phyloP scores from a whole-genome alignment of 257 asterid species.

The Gentiana straminea region DNA sequence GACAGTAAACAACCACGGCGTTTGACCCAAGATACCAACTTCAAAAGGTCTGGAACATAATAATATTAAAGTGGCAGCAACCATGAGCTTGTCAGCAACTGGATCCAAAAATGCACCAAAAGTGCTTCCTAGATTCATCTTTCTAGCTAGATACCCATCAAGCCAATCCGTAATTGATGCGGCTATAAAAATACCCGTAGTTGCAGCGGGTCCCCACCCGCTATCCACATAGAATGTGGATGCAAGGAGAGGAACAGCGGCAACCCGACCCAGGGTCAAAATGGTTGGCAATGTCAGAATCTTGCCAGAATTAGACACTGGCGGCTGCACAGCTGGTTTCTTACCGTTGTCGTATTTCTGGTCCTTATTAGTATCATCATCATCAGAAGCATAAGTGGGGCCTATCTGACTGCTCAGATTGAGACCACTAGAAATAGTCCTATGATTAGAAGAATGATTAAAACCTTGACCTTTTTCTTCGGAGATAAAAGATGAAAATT shows the following conservation, averaged over 20 bases:
- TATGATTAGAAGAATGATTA: conserved; percentile 9
- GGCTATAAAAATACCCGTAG: conserved; percentile 73
- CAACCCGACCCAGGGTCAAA: conserved; percentile 92
- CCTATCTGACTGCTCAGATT: conserved; percentile 10
- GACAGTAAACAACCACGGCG: conserved; percentile 71
- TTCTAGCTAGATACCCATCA: conserved; percentile 93
- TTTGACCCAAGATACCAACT: conserved; percentile 54
- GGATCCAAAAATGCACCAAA: conserved; percentile 99
- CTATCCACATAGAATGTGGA: conserved; percentile 61
- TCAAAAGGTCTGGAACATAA: conserved; percentile 79
- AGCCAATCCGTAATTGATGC: conserved; percentile 99
- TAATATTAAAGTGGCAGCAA: conserved; percentile 90
- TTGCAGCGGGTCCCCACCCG: conserved; percentile 87
- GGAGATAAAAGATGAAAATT: no score
- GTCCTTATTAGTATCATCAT: conserved; percentile 19
- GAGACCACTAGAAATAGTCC: no score
- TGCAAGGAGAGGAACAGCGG: conserved; percentile 65
- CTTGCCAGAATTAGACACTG: conserved; percentile 30
- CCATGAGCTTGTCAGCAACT: conserved; percentile 98
- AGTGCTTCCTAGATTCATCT: conserved; percentile 88
- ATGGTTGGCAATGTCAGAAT: conserved; percentile 92
- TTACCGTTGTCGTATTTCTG: conserved; percentile 19
- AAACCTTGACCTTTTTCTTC: no score
- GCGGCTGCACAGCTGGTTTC: conserved; percentile 15
- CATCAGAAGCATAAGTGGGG: conserved; percentile 28